These are phyloP conservation scores for Physaria fendleri DNA, from an alignment of 345 rosid species.

Conservation along the genomic window DNA sequence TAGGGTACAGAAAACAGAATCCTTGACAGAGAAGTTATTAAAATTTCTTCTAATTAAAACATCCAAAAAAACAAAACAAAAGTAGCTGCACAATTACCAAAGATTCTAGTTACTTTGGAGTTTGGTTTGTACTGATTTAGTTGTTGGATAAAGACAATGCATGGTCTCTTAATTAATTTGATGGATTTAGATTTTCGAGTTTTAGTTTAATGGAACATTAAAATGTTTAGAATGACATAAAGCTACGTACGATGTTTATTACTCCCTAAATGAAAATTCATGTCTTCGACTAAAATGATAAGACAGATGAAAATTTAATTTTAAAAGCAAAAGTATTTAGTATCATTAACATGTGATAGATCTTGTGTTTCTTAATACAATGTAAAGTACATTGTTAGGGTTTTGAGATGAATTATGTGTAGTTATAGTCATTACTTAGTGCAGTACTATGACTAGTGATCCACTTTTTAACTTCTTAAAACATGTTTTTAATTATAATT, in stretches of 20 bases:
- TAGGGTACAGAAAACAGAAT: slow-evolving; percentile 29
- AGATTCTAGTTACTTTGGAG: slow-evolving; percentile 31
- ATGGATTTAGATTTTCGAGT: slow-evolving; percentile 9
- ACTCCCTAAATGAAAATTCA: no score
- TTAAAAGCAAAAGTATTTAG: background rate
- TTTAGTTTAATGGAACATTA: background rate
- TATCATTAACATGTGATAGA: background rate
- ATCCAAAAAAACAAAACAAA: slow-evolving; percentile 13
- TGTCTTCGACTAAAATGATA: slow-evolving; percentile 1
- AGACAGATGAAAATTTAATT: slow-evolving; percentile 4
- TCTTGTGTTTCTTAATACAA: background rate
- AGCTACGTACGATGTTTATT: slow-evolving; percentile 17
- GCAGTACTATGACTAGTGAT: no score
- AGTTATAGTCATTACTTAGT: background rate
- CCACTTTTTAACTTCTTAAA: no score
- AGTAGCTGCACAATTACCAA: slow-evolving; percentile 34
- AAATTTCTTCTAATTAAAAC: slow-evolving; percentile 9
- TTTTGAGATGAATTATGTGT: background rate
- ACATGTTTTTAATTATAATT: background rate
- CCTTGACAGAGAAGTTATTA: slow-evolving; percentile 34
- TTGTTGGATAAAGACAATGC: slow-evolving; percentile 27
- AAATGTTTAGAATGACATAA: slow-evolving; percentile 27
- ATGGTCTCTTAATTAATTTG: slow-evolving; percentile 13
- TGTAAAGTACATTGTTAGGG: background rate
- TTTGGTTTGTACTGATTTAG: slow-evolving; percentile 19